Evolutionary conservation across 768 basidiomycete genomes (phyloP).

Genomic region (Xerocomellus chrysenteron): DNA sequence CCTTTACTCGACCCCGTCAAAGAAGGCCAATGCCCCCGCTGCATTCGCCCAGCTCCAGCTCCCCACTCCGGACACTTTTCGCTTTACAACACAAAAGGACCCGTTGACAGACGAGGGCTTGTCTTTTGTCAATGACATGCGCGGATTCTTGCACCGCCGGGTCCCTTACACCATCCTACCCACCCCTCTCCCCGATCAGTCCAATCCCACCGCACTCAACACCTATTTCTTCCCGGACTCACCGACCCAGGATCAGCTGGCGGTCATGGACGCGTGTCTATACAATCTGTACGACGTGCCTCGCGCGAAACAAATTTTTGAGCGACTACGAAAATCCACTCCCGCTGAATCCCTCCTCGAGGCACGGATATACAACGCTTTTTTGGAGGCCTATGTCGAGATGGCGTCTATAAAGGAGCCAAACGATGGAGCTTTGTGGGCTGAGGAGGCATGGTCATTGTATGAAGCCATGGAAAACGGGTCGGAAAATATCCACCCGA

Average conservation of each 20-base stretch:
- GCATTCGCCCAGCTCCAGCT: slow-evolving; percentile 40
- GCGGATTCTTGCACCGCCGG: slow-evolving; percentile 49
- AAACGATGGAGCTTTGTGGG: slow-evolving; percentile 51
- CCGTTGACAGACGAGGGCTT: slow-evolving; percentile 17
- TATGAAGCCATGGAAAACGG: slow-evolving; percentile 56
- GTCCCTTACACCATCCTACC: slow-evolving; percentile 60
- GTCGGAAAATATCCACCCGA: slow-evolving; percentile 48
- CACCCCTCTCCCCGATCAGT: slow-evolving; percentile 58
- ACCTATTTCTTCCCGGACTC: slow-evolving; percentile 65
- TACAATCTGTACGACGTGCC: slow-evolving; percentile 71
- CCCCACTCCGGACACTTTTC: slow-evolving; percentile 39
- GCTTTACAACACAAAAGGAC: slow-evolving; percentile 31
- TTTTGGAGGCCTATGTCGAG: slow-evolving; percentile 62
- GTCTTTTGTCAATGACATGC: slow-evolving; percentile 39
- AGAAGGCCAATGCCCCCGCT: slow-evolving; percentile 50
- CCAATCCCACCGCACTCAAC: slow-evolving; percentile 35
- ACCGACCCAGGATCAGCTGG: slow-evolving; percentile 62
- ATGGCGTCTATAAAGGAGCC: slow-evolving; percentile 53
- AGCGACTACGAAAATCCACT: slow-evolving; percentile 48
- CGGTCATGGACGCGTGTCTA: slow-evolving; percentile 83
- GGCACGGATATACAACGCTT: slow-evolving; percentile 55
- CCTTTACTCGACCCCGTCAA: slow-evolving; percentile 67
- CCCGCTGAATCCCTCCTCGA: slow-evolving; percentile 49
- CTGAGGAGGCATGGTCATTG: slow-evolving; percentile 59
- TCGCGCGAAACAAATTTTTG: slow-evolving; percentile 74